These are phyloP conservation scores for Raffaelea arxii DNA, from an alignment of 2,329 filamentous ascomycete species.

Conservation along the genomic window DNA sequence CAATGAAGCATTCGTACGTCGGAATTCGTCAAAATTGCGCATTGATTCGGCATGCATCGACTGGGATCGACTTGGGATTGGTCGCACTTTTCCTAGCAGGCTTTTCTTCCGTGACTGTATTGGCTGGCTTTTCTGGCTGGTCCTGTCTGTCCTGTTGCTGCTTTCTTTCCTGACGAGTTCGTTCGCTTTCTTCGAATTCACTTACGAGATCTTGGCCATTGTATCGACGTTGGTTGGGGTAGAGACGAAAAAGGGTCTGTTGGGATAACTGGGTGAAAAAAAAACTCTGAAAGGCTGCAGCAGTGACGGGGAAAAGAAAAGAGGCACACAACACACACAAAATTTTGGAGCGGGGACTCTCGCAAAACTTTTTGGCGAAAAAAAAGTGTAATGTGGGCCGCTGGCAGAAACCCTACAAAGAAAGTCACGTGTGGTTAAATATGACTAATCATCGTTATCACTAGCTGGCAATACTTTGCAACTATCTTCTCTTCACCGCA, in stretches of 20 bases:
- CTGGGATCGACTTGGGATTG: too few relatives aligned
- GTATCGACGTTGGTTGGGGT: conserved; percentile 9
- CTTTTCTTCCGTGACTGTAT: too few relatives aligned
- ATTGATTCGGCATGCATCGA: too few relatives aligned
- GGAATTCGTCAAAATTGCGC: too few relatives aligned
- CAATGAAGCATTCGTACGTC: too few relatives aligned
- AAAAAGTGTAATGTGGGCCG: conserved; percentile 3
- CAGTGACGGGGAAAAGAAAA: neutral
- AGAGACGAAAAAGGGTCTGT: neutral
- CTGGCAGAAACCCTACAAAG: conserved; percentile 1
- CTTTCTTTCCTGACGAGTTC: neutral
- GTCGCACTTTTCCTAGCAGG: too few relatives aligned
- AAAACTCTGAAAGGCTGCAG: neutral
- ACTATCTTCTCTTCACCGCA: neutral
- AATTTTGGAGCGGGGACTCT: too few relatives aligned
- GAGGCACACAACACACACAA: neutral
- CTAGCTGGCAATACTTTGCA: too few relatives aligned
- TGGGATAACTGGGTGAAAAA: neutral
- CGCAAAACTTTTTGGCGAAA: neutral
- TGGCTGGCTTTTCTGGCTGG: too few relatives aligned
- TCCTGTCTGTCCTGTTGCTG: neutral
- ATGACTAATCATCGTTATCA: neutral
- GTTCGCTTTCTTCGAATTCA: conserved; percentile 20
- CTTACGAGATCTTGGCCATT: conserved; percentile 58
- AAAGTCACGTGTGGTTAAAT: neutral